Evolutionary conservation across 148 eudicot species (phyloP), one percentile per base, ranked within the genome.

Genomic region (Silene conica): DNA sequence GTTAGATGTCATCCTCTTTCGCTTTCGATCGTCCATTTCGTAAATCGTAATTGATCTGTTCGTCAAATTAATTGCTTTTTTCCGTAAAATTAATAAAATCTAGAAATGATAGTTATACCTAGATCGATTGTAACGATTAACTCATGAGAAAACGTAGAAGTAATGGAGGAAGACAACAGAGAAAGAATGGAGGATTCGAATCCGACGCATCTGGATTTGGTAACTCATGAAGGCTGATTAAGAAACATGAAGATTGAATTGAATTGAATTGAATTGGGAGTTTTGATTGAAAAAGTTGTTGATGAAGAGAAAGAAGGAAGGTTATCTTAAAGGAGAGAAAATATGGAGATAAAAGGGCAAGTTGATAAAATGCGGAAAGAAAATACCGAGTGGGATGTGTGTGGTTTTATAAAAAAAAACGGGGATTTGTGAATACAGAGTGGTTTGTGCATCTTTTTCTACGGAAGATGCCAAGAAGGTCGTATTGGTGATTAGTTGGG

Each of bases 101-200:
- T 50, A 70, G 12, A 19, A 70, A 38, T 38, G 9, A 5, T 38
- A 9, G 7, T 38, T 38, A 38, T 6, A 7, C 43, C 43, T 38
- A 38, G 41, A 70, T 56, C 25, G 74, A 60, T 13, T 19, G 52
- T 67, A 23, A 21, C 26, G 74, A 78, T 56, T 43, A 77, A 54
- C 82, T 88, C 89, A 92, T 82, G 95, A 91, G 74, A 91, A 84
- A 50, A 78, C 87, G 83, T 91, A 90, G 70, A 94, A 94, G 89
- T 90, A 89, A 82, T 94, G 87, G 60, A 94, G 91, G 76, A 94
- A 94, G 2, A 94, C 97, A 52, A 91, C 97, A 0, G 98, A 94
- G 74, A 91, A 94, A 3, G 98, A 94, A 74, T 94, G 98, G 8
- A 89, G 84, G 57, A 94, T 85, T 65, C 96, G 87, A 63, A 89